phyloP scores from a whole-genome alignment of 2,329 filamentous ascomycete genomes.

The Phoma herbarum region DNA sequence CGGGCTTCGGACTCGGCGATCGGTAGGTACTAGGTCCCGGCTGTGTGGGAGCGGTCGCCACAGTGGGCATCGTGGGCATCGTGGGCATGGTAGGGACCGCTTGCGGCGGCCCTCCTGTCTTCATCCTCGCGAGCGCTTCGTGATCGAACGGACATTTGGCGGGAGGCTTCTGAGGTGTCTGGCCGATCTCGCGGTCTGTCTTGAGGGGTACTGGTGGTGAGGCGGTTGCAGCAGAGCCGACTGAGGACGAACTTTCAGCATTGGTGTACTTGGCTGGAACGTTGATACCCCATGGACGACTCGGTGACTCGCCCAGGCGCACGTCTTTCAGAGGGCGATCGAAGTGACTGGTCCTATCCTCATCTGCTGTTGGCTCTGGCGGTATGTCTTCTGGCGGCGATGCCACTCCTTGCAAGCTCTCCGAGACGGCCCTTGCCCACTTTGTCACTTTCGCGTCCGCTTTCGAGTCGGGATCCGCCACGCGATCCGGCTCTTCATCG shows the following conservation, averaged over 20 bases:
- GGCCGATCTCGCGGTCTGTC: slow-evolving; percentile 33
- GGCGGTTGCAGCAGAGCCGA: slow-evolving; percentile 52
- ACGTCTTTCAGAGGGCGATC: slow-evolving; percentile 87
- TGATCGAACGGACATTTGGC: slow-evolving; percentile 51
- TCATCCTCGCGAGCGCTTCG: slow-evolving; percentile 34
- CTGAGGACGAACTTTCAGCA: slow-evolving; percentile 50
- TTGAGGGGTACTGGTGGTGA: slow-evolving; percentile 64
- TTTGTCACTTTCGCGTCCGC: slow-evolving; percentile 79
- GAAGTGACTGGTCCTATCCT: slow-evolving; percentile 76
- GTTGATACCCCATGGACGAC: slow-evolving; percentile 89
- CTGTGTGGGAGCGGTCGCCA: slow-evolving; percentile 22
- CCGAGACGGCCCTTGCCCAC: slow-evolving; percentile 83
- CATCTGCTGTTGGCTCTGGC: slow-evolving; percentile 56
- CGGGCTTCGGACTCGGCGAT: slow-evolving; percentile 19
- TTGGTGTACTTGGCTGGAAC: slow-evolving; percentile 69
- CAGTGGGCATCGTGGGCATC: slow-evolving; percentile 16
- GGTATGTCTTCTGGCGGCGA: slow-evolving; percentile 50
- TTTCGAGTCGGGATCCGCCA: slow-evolving; percentile 55
- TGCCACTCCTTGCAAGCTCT: slow-evolving; percentile 57
- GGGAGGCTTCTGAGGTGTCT: slow-evolving; percentile 37
- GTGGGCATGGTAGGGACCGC: slow-evolving; percentile 20
- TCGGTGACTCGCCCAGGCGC: slow-evolving; percentile 91
- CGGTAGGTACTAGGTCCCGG: slow-evolving; percentile 23
- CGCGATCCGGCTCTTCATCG: slow-evolving; percentile 56
- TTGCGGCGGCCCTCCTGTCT: slow-evolving; percentile 15